Base-by-base conservation (phyloP, 176 grass and related monocot species). In the Bonia amplexicaulis region DNA sequence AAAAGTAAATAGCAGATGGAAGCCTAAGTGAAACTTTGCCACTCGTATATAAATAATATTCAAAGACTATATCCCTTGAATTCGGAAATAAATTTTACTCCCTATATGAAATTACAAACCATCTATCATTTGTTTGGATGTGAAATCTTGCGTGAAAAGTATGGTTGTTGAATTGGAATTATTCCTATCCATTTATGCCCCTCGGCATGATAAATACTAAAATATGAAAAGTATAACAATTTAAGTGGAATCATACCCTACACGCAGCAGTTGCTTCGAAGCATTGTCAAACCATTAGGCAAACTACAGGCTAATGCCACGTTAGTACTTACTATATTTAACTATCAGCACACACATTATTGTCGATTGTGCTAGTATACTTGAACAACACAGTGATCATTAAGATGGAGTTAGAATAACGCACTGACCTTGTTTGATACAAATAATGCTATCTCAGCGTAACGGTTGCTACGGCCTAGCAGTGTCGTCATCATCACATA, bases 361-460 rank as follows among this genome's bases (percentile, higher is more conserved):
- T n/a, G 59, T 59, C 11, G 51, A 71, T 76, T 39, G 31, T 76
- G 51, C 22, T 23, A 71, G 51, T 59, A 22, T 59, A 82, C 39
- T 82, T 17, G 12, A 79, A 41, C 61, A 25, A 31, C 31, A 60
- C 12, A 73, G 40, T 58, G 9, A 33, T 46, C 37, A 73, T 64
- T 26, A 47, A 64, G 52, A 64, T 40, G 31, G 29, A 19, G 71
- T 45, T 70, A 89, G 60, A 73, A 89, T 66, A 67, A 80, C 37
- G 61, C 40, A 84, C 79, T 82, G 59, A 95, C 96, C 96, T 95
- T 95, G 78, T 93, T 90, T 80, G 90, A 87, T 59, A 98, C 88
- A 90, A 95, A 95, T 58, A 98, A 82, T 76, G 85, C 60, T 65
- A 98, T 90, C 87, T 93, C 89, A 91, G 85, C 76, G 86, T 89